These are phyloP conservation scores for Neospora caninum DNA, from an alignment of 169 alveolate genomes.

Conservation along the genomic window DNA sequence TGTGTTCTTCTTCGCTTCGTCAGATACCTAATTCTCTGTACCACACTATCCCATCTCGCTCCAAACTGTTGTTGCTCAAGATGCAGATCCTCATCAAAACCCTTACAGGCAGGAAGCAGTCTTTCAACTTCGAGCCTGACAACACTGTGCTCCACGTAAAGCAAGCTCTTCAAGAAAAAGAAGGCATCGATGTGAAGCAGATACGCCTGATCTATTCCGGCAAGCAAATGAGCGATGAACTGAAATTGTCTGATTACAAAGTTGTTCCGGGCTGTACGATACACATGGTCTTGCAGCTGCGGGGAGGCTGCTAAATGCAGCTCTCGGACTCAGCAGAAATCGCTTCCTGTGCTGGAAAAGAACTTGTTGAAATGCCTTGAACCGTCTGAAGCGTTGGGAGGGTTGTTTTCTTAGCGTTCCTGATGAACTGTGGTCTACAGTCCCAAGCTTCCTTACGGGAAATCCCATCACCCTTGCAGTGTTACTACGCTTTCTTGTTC, in stretches of 20 bases:
- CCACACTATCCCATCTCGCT: too few species aligned
- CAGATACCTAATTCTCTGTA: too few species aligned
- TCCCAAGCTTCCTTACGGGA: too few species aligned
- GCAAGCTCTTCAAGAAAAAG: constrained; percentile 94
- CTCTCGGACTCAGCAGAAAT: background rate
- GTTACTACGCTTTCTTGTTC: too few species aligned
- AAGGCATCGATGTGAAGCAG: constrained; percentile 90
- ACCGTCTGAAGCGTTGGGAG: background rate
- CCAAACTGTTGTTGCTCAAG: constrained; percentile 18
- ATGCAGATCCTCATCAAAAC: constrained; percentile 93
- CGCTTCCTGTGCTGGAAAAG: background rate
- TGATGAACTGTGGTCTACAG: too few species aligned
- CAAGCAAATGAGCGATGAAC: constrained; percentile 91
- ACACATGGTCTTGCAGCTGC: constrained; percentile 95
- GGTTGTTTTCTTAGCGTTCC: too few species aligned
- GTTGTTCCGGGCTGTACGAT: constrained; percentile 94
- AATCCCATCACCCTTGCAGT: too few species aligned
- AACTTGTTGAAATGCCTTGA: background rate
- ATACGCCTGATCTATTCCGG: constrained; percentile 91
- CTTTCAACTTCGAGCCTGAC: constrained; percentile 94
- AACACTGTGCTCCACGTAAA: constrained; percentile 92
- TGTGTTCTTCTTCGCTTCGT: too few species aligned
- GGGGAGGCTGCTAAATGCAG: constrained; percentile 76
- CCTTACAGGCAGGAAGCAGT: constrained; percentile 92
- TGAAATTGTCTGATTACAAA: constrained; percentile 90